A percentile compares a stretch with the other conserved stretches of the same genome.
Conservation (phyloP, 2,329 filamentous ascomycete species). For the Chrysosporium queenslandicum region DNA sequence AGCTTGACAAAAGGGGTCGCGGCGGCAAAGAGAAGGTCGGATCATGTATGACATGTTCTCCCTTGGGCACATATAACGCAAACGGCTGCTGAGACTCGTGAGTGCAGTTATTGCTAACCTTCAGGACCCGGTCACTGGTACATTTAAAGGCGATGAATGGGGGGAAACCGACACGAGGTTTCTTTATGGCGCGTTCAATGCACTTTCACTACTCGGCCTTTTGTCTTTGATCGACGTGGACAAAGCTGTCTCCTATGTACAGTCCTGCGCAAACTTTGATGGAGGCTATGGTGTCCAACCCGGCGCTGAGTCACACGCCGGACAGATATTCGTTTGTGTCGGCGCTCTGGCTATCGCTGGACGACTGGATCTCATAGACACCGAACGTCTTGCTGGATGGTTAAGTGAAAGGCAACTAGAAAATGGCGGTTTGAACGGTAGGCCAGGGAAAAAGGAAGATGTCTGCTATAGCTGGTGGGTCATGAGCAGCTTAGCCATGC, state of each 20-base stretch:
- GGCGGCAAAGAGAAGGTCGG: conserved; percentile 62
- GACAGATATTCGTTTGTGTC: conserved; percentile 91
- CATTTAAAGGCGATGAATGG: conserved; percentile 91
- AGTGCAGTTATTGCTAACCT: conserved; percentile 62
- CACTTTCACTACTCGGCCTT: conserved; percentile 70
- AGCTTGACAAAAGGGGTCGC: conserved; percentile 61
- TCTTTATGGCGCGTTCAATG: conserved; percentile 80
- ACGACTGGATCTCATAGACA: conserved; percentile 69
- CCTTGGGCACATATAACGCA: background rate
- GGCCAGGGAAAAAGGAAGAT: conserved; percentile 91
- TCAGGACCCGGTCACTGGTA: conserved; percentile 71
- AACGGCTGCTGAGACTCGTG: conserved; percentile 14
- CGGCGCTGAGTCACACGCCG: conserved; percentile 86
- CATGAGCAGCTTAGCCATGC: conserved; percentile 79
- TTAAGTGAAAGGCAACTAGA: conserved; percentile 84
- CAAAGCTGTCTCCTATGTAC: conserved; percentile 69
- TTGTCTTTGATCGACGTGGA: conserved; percentile 65
- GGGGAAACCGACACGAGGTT: conserved; percentile 94
- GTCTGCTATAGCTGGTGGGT: conserved; percentile 99
- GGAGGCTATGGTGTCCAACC: conserved; percentile 85
- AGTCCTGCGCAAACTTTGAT: conserved; percentile 82
- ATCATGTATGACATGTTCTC: conserved; percentile 53
- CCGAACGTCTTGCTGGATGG: conserved; percentile 76
- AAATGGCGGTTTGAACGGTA: conserved; percentile 80
- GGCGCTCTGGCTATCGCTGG: conserved; percentile 75